phyloP scores from a whole-genome alignment of 768 basidiomycete genomes.

The Mycena venus region DNA sequence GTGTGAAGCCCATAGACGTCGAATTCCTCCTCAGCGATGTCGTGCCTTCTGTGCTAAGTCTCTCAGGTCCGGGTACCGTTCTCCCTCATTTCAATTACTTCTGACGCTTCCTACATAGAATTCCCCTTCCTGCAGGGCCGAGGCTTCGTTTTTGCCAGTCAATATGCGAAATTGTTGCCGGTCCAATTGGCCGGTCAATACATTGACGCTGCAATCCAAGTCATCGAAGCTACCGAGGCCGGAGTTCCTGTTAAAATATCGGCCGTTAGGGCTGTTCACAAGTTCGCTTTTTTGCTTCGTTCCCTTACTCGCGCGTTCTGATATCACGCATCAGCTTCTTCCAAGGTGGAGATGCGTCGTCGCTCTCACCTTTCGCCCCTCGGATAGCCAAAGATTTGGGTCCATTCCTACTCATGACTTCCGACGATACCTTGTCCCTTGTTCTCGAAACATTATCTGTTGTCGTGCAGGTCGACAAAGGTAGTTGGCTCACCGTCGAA shows the following conservation, averaged over 20 bases:
- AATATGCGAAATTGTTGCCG: slow-evolving; percentile 84
- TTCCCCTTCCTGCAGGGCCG: slow-evolving; percentile 95
- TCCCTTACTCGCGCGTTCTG: slow-evolving; percentile 12
- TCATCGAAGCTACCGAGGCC: slow-evolving; percentile 79
- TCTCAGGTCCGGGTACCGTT: slow-evolving; percentile 64
- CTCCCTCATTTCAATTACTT: not conserved
- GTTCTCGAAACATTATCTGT: slow-evolving; percentile 89
- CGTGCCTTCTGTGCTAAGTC: slow-evolving; percentile 80
- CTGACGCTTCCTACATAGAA: slow-evolving; percentile 58
- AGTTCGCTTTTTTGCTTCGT: slow-evolving; percentile 60
- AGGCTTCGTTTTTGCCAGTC: slow-evolving; percentile 94
- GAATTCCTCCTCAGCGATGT: slow-evolving; percentile 81
- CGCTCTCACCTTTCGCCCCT: slow-evolving; percentile 73
- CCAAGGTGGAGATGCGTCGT: slow-evolving; percentile 70
- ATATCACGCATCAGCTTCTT: slow-evolving; percentile 70
- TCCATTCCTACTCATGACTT: slow-evolving; percentile 83
- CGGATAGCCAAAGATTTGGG: slow-evolving; percentile 86
- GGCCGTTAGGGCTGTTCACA: slow-evolving; percentile 92
- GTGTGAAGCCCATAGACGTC: slow-evolving; percentile 80
- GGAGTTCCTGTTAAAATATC: slow-evolving; percentile 93
- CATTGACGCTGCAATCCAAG: slow-evolving; percentile 87
- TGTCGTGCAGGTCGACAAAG: slow-evolving; percentile 79
- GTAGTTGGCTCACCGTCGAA: slow-evolving; percentile 78
- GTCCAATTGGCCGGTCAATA: slow-evolving; percentile 84
- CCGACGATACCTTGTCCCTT: slow-evolving; percentile 91